These are phyloP conservation scores for Rubroboletus satanas DNA, from an alignment of 768 basidiomycete genomes.

Conservation along the genomic window DNA sequence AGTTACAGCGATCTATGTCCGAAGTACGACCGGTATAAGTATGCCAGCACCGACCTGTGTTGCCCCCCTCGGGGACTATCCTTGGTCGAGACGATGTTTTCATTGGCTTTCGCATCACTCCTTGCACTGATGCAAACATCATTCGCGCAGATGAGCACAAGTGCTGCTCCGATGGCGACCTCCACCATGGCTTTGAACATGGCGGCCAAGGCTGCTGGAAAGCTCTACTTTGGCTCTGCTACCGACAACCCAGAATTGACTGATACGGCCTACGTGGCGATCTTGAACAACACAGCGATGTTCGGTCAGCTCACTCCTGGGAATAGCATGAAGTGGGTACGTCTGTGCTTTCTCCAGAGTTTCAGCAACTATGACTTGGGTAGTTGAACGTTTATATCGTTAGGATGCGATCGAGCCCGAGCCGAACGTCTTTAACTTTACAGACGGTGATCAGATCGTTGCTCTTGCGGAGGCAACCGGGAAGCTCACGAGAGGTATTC, in stretches of 20 bases:
- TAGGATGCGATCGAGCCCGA: conserved; percentile 24
- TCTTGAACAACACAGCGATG: conserved; percentile 7
- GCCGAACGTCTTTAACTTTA: conserved; percentile 23
- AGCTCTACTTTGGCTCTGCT: conserved; percentile 47
- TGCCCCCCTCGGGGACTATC: neutral
- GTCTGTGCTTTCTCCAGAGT: neutral
- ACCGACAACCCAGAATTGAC: conserved; percentile 45
- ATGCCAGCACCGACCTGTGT: neutral
- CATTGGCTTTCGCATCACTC: conserved; percentile 2
- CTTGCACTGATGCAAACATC: conserved; percentile 2
- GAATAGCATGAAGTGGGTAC: conserved; percentile 22
- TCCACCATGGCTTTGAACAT: conserved; percentile 27
- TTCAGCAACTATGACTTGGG: neutral
- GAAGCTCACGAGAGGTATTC: conserved; percentile 19
- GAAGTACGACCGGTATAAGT: neutral
- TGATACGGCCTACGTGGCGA: conserved; percentile 24
- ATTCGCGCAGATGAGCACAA: neutral
- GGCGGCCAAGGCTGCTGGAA: conserved; percentile 38
- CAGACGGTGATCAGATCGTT: conserved; percentile 19
- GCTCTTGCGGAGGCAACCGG: conserved; percentile 18
- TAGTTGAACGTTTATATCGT: neutral
- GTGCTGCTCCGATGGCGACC: neutral
- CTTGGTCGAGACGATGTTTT: neutral
- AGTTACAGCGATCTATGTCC: neutral
- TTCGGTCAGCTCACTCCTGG: conserved; percentile 21